Conservation (phyloP, 306 rosid species). For the Quercus cerris region DNA sequence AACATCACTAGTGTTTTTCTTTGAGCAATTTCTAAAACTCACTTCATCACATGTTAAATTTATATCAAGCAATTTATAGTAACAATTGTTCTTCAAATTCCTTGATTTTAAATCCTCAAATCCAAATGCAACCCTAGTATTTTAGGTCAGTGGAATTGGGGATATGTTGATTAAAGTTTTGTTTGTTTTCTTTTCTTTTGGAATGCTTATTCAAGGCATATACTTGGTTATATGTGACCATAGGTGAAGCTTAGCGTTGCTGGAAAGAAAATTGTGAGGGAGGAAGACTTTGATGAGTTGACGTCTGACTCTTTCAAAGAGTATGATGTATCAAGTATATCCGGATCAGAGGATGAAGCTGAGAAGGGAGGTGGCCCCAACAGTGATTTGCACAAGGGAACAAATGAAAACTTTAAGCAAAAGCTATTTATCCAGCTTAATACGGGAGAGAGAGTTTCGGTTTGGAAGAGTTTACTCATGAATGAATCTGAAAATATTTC, state of each 20-base stretch:
- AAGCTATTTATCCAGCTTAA: constrained; percentile 55
- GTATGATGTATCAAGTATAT: constrained; percentile 86
- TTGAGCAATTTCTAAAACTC: no score
- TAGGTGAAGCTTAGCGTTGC: constrained; percentile 87
- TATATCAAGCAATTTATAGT: no score
- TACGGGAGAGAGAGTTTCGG: constrained; percentile 64
- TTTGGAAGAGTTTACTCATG: constrained; percentile 79
- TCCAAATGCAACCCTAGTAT: no score
- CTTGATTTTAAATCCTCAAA: no score
- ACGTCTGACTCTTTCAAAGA: constrained; percentile 84
- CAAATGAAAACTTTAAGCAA: constrained; percentile 42
- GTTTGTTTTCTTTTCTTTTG: neutral
- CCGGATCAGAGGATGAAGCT: constrained; percentile 86
- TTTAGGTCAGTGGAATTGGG: no score
- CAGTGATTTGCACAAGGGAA: constrained; percentile 24
- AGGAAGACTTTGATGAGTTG: constrained; percentile 87
- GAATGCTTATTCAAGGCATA: neutral
- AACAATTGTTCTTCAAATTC: no score
- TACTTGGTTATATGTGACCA: constrained; percentile 23
- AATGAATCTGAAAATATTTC: constrained; percentile 51
- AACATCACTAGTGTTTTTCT: no score
- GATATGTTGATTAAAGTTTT: no score
- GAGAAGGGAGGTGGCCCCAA: constrained; percentile 39
- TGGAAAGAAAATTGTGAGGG: constrained; percentile 83
- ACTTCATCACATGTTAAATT: no score